Evolutionary conservation across 805 yeast species (phyloP), one percentile per base, ranked within the genome.

Genomic region (Schwanniomyces pseudopolymorphus): DNA sequence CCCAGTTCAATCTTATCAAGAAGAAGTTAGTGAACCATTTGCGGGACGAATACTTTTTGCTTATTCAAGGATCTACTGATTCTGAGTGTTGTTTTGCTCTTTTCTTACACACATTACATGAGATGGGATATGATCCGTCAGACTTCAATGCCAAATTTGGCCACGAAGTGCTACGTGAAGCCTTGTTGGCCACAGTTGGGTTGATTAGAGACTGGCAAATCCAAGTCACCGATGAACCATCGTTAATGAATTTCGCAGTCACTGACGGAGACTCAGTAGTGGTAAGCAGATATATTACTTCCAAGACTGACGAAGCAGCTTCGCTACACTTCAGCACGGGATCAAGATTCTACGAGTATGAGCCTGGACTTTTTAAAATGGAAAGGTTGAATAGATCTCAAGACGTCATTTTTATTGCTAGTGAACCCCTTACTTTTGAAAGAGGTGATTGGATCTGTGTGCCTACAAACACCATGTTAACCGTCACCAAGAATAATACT

Each of bases 361-460:
- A 83, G 51, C 96, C 96, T 1, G 96, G 97, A 17, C 87, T 89
- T 59, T 94, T 89, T 70, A 80, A 87, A 58, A 90, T 94, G 97
- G 97, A 94, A 66, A 78, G 99, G 45, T 73, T 88, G 49, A 96
- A 91, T 65, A 77, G 97, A 44, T 87, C 94, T 8, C 97, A 92
- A 65, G 92, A 89, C 64, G 92, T 94, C 14, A 85, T 92, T n/a
- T 86, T 94, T 84, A 94, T 94, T 42, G 96, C 99, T 1, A 86
- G 96, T 14, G 99, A 94, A 61, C 99, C 99, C 0, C 74, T 94
- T 47, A 94, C 99, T 0, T 94, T 94, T 64, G 98, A 94, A 69
- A 73, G 99, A 46, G 92, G 91, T 33, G 99, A 94, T 67, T 94
- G 99, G 99, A 87, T 92, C 43, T 85, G 97, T 3, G 95, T 94